phyloP scores from a whole-genome alignment of 352 stramenopile species.

The Phytophthora capsici region DNA sequence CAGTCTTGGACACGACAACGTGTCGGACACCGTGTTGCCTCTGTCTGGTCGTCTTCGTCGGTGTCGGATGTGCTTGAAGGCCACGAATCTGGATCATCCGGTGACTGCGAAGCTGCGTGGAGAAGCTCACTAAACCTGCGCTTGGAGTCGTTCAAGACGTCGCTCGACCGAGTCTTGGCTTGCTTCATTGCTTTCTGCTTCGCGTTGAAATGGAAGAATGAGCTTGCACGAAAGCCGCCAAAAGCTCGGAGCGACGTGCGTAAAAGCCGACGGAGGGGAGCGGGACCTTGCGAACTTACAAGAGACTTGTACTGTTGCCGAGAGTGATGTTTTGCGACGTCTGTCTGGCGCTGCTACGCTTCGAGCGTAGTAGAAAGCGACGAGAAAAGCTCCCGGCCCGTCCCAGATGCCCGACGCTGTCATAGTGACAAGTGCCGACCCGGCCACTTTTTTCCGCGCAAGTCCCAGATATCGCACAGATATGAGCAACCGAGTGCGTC shows the following conservation, averaged over 20 bases:
- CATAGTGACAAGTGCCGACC: conserved; percentile 37
- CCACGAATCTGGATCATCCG: conserved; percentile 19
- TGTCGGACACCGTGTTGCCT: conserved; percentile 62
- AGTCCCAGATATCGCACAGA: conserved; percentile 22
- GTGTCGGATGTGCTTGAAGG: conserved; percentile 32
- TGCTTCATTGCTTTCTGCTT: conserved; percentile 18
- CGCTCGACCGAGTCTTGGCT: conserved; percentile 4
- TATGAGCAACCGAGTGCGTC: neutral
- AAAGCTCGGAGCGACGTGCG: conserved; percentile 38
- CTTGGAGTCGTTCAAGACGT: conserved; percentile 6
- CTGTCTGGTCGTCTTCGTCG: conserved; percentile 25
- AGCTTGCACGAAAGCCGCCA: conserved; percentile 45
- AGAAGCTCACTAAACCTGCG: conserved; percentile 35
- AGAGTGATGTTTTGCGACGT: conserved; percentile 35
- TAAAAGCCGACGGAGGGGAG: conserved; percentile 38
- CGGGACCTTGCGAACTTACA: conserved; percentile 20
- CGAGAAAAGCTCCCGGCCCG: conserved; percentile 28
- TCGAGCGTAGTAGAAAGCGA: conserved; percentile 12
- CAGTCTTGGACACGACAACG: conserved; percentile 58
- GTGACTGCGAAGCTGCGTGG: conserved; percentile 26
- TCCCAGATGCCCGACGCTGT: conserved; percentile 28
- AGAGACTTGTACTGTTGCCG: too few species aligned
- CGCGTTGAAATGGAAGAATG: conserved; percentile 26
- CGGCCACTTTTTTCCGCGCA: conserved; percentile 30
- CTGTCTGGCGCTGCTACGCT: conserved; percentile 26